phyloP scores from a whole-genome alignment of 768 basidiomycete genomes.

The Suillus variegatus region DNA sequence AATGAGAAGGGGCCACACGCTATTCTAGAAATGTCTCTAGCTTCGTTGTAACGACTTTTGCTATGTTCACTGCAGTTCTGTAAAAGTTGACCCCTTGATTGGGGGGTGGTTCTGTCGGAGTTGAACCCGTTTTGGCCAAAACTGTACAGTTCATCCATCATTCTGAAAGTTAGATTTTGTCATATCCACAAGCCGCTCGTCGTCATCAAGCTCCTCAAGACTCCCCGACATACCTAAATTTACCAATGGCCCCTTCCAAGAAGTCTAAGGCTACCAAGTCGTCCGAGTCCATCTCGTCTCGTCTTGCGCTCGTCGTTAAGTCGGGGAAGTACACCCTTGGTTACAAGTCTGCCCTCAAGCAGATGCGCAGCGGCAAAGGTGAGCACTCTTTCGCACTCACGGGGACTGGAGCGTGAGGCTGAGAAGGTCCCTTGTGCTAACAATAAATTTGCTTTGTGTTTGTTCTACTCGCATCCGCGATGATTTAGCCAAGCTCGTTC shows the following conservation, averaged over 20 bases:
- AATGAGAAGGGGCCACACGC: slow-evolving; percentile 69
- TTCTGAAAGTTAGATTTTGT: slow-evolving; percentile 18
- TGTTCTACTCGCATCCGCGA: slow-evolving; percentile 10
- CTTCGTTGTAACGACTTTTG: slow-evolving; percentile 50
- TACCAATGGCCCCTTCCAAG: slow-evolving; percentile 90
- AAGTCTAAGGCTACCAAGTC: slow-evolving; percentile 94
- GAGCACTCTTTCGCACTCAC: slow-evolving; percentile 56
- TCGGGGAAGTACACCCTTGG: slow-evolving; percentile 97
- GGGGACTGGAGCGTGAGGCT: slow-evolving; percentile 98
- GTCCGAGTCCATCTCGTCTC: slow-evolving; percentile 90
- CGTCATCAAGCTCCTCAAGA: slow-evolving; percentile 17
- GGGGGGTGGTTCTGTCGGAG: slow-evolving; percentile 21
- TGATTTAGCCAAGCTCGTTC: slow-evolving; percentile 87
- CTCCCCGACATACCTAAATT: slow-evolving; percentile 11
- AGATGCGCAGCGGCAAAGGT: slow-evolving; percentile 99
- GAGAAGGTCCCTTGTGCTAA: slow-evolving; percentile 98
- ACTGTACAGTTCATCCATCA: slow-evolving; percentile 32
- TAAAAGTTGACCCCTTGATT: background rate
- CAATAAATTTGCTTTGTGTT: slow-evolving; percentile 29
- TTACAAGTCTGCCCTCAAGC: slow-evolving; percentile 98
- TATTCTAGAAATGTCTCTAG: slow-evolving; percentile 77
- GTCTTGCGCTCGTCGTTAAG: slow-evolving; percentile 95
- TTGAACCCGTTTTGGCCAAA: slow-evolving; percentile 20
- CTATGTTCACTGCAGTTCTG: background rate
- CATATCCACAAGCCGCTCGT: slow-evolving; percentile 5